Evolutionary conservation across 2,329 filamentous ascomycete species (phyloP), one percentile per base, ranked within the genome.

Genomic region (Phialophora macrospora): DNA sequence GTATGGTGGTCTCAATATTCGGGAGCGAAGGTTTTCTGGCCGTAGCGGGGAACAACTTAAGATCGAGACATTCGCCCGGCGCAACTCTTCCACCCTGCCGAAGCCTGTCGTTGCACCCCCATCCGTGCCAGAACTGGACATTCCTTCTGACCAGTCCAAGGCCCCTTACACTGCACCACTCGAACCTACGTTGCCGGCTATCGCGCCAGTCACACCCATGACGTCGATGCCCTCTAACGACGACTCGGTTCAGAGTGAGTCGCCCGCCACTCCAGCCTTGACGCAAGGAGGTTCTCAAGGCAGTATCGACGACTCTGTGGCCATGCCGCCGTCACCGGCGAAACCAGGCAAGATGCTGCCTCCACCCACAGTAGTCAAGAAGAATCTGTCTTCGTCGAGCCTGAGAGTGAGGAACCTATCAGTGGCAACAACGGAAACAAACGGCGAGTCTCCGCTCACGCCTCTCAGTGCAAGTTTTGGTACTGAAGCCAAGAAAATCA

Each of bases 21-120:
- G 91, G 60, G 91, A 85, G 72, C 86, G 93, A 66, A 86, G 93
- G 68, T 80, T 96, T 34, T 97, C 93, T 3, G 91, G 90, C 7
- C 89, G 92, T 72, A 92, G 91, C 72, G 81, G 86, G 14, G 93
- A 91, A 75, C 90, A 93, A 73, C 81, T 98, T 58, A 96, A 93
- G 79, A 97, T 98, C 63, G 92, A 97, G 77, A 97, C 93, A 5
- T 72, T 71, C 58, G 64, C 62, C 6, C 49, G 63, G 44, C 62
- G 66, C n/a, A 64, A 46, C 26, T 70, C 68, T 44, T 57, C 69
- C 7, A 67, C 57, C 26, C 51, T 66, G 26, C 58, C 68, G 55
- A 79, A 75, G 58, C 77, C 69, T 67, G 14, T 63, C 66, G 49
- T 69, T 65, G 6, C 71, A 69, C 58, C 74, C 24, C 71, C 73